Percentiles rank a stretch among this genome's conserved stretches.
These are phyloP conservation scores for Chrysochromulina tobinii DNA, from an alignment of 78 protist genomes.

Conservation along the genomic window DNA sequence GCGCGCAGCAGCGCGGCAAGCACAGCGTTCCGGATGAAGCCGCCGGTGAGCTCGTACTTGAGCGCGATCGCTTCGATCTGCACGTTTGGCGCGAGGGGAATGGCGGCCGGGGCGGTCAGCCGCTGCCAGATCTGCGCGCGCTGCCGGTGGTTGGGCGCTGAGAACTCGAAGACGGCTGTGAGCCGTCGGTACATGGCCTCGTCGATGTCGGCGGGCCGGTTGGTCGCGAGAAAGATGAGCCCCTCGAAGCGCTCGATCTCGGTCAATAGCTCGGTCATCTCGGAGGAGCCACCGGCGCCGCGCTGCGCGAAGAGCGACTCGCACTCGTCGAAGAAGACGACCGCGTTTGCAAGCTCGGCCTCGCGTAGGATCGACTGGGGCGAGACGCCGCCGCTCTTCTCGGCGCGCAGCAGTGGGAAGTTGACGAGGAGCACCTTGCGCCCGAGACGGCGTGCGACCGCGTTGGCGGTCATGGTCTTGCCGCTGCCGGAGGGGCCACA, in stretches of 20 bases:
- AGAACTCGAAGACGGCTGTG: no score
- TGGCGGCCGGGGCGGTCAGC: no score
- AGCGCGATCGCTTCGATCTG: no score
- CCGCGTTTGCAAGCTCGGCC: constrained; percentile 64
- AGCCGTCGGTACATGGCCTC: no score
- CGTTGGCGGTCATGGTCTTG: constrained; percentile 73
- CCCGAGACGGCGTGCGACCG: constrained; percentile 56
- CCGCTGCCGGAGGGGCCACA: constrained; percentile 76
- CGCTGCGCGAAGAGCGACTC: constrained; percentile 64
- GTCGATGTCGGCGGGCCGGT: no score
- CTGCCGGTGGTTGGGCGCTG: no score
- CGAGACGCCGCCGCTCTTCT: not conserved
- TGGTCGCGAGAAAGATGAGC: constrained; percentile 64
- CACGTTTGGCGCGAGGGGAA: no score
- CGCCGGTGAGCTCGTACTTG: no score
- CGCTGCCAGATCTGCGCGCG: no score
- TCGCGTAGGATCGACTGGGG: constrained; percentile 66
- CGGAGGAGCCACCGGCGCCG: not conserved
- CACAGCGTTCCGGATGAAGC: no score
- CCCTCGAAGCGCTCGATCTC: constrained; percentile 65
- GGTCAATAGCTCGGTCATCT: constrained; percentile 50
- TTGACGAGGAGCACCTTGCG: constrained; percentile 60
- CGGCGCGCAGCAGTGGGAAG: constrained; percentile 24
- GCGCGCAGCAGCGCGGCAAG: no score
- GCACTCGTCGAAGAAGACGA: constrained; percentile 79